Evolutionary conservation across 331 rosid genomes (phyloP), one percentile per base, ranked within the genome.

Genomic region (Quercus lobata): DNA sequence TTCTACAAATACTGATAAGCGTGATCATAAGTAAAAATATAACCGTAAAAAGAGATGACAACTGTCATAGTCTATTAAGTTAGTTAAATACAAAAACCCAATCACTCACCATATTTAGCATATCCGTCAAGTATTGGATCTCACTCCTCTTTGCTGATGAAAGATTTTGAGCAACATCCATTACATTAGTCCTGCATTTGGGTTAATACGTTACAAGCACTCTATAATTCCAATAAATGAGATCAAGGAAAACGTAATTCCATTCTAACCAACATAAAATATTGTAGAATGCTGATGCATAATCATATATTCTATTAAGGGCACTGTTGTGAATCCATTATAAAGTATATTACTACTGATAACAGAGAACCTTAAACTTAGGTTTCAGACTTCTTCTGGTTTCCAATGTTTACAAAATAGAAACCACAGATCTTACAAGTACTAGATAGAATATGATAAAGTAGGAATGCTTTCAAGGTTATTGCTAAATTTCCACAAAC

Each of bases 111-210:
- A 34, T 71, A 84, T 87, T 84, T 73, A 89, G 84, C 88, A 84
- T 79, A 54, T 62, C 81, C 81, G 10, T 89, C 88, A 93, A 81
- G 75, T 79, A 78, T 73, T 90, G 89, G 79, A 93, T 84, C 88
- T 93, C 94, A 32, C 87, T 76, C 87, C 87, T 93, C 79, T 85
- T 88, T 68, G 78, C 82, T 30, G 80, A 18, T 32, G 82, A 86
- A 78, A 91, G 89, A 82, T 77, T 78, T 32, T 76, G 78, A 78
- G 87, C 82, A 71, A 80, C 88, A 83, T 89, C 91, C 83, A 44
- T 78, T 58, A 90, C 80, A 80, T 85, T 87, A 82, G 85, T 88
- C 92, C 98, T 91, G 91, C 92, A 85, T 44, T 77, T 75, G 78
- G 74, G 65, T 73, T 66, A 72, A 37, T 41, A 65, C 72, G 57